Conservation (phyloP, 2,329 filamentous ascomycete genomes). For the Penicillium sp. region DNA sequence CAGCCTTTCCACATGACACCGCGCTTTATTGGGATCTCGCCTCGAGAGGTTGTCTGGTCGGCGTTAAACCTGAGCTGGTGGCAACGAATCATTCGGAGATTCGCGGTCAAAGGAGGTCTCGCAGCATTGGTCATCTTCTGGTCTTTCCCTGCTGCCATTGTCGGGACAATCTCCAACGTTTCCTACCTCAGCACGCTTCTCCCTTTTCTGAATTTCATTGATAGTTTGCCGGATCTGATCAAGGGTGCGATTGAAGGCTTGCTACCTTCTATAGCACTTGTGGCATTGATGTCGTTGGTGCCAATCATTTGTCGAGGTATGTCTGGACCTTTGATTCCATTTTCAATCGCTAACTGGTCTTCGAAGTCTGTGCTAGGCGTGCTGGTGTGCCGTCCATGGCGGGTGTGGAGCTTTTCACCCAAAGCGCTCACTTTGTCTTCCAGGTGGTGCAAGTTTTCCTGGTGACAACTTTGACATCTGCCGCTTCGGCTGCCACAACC, state of each 20-base stretch:
- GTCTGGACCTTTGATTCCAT: conserved; percentile 21
- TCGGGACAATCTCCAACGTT: conserved; percentile 84
- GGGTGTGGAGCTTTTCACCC: conserved; percentile 77
- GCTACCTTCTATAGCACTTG: conserved; percentile 70
- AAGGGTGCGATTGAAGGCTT: conserved; percentile 79
- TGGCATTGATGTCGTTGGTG: conserved; percentile 79
- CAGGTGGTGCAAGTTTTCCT: conserved; percentile 82
- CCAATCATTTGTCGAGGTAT: conserved; percentile 72
- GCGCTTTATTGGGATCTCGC: conserved; percentile 76
- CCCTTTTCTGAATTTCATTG: conserved; percentile 67
- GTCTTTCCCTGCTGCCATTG: conserved; percentile 66
- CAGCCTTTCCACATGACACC: conserved; percentile 80
- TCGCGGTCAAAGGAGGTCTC: conserved; percentile 64
- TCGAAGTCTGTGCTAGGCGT: conserved; percentile 64
- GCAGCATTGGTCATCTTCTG: conserved; percentile 80
- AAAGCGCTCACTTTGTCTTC: conserved; percentile 74
- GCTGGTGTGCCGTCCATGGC: conserved; percentile 74
- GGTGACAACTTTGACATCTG: conserved; percentile 74
- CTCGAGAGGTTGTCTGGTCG: conserved; percentile 82
- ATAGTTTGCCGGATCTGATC: conserved; percentile 61
- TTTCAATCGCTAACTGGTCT: neutral
- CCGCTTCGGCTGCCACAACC: conserved; percentile 64
- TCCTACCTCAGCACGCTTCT: conserved; percentile 52
- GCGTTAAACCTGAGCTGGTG: conserved; percentile 77
- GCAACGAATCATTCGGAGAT: conserved; percentile 68